Percentiles rank a stretch among this genome's conserved stretches.
Evolutionary conservation across 1,284 basidiomycete genomes (phyloP).

Genomic region (Phylloboletellus chloephorus): DNA sequence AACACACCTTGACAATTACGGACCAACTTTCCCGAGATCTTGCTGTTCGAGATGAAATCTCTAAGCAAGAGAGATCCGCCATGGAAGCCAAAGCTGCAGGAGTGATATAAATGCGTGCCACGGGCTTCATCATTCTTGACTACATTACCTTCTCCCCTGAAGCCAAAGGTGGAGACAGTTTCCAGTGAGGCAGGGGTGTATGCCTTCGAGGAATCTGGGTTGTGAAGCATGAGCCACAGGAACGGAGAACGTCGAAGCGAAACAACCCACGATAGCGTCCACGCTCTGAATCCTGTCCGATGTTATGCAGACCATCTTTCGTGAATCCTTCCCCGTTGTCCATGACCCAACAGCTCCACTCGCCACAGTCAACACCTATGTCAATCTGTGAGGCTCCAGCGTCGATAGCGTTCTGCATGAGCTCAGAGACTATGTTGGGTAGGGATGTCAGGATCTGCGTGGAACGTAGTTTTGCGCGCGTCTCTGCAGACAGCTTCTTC

Average conservation of each 20-base stretch:
- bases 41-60: slow-evolving; percentile 69
- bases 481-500: slow-evolving; percentile 44
- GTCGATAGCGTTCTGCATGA: slow-evolving; percentile 81
- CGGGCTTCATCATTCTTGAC: slow-evolving; percentile 1
- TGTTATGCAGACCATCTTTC: slow-evolving; percentile 47
- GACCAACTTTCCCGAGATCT: slow-evolving; percentile 60
- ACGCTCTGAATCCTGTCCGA: slow-evolving; percentile 48
- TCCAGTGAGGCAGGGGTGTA: slow-evolving; percentile 47
- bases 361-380: slow-evolving; percentile 58
- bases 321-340: slow-evolving; percentile 79
- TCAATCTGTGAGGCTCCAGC: slow-evolving; percentile 59
- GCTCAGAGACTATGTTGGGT: slow-evolving; percentile 72
- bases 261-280: slow-evolving; percentile 61
- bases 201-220: slow-evolving; percentile 67
- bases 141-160: slow-evolving; percentile 78
- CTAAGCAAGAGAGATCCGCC: slow-evolving; percentile 67
- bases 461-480: slow-evolving; percentile 68
- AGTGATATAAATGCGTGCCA: slow-evolving; percentile 9
- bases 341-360: slow-evolving; percentile 76
- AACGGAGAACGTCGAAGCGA: background rate
- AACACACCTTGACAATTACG: slow-evolving; percentile 66
- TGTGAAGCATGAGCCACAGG: background rate
- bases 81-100: slow-evolving; percentile 73
- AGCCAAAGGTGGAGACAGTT: slow-evolving; percentile 69
- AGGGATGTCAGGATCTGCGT: slow-evolving; percentile 79